A percentile compares a stretch with the other conserved stretches of the same genome.
Conservation (phyloP, 192 early-diverging fungal species). For the Coemansia sp. region DNA sequence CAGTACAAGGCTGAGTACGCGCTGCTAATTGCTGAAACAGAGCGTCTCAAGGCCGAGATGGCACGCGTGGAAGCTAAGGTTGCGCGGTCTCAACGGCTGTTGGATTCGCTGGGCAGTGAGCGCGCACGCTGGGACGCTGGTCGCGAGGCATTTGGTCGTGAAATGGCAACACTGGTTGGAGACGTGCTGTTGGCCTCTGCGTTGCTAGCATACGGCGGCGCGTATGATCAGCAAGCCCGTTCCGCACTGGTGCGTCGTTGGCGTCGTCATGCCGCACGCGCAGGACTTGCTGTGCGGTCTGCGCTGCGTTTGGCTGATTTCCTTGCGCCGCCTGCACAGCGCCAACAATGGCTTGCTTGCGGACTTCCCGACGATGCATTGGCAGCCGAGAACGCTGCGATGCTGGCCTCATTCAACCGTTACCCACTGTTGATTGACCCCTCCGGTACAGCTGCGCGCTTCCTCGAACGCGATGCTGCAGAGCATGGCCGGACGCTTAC, state of each 20-base stretch:
- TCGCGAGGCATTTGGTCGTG: constrained; percentile 85
- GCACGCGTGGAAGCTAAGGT: constrained; percentile 90
- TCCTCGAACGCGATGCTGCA: constrained; percentile 67
- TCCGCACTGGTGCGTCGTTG: constrained; percentile 76
- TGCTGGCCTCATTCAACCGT: constrained; percentile 90
- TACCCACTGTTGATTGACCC: constrained; percentile 99
- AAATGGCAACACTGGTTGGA: constrained; percentile 98
- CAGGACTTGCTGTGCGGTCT: constrained; percentile 57
- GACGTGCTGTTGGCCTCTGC: constrained; percentile 91
- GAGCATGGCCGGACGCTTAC: constrained; percentile 69
- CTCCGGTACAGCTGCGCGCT: constrained; percentile 86
- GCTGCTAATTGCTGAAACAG: constrained; percentile 88
- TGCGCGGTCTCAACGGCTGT: constrained; percentile 81
- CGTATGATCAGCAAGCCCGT: constrained; percentile 97
- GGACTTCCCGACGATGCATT: constrained; percentile 81
- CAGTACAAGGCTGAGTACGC: constrained; percentile 98
- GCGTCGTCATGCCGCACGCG: constrained; percentile 60
- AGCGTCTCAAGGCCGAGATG: constrained; percentile 90
- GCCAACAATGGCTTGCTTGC: constrained; percentile 84
- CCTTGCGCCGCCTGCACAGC: constrained; percentile 87
- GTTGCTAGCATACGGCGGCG: constrained; percentile 95
- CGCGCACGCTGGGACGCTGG: constrained; percentile 87
- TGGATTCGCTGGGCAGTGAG: constrained; percentile 89
- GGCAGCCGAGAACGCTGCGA: constrained; percentile 98
- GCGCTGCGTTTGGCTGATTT: constrained; percentile 88